These are phyloP conservation scores for Agaricus subrufescens DNA, from an alignment of 768 basidiomycete genomes.

Conservation along the genomic window DNA sequence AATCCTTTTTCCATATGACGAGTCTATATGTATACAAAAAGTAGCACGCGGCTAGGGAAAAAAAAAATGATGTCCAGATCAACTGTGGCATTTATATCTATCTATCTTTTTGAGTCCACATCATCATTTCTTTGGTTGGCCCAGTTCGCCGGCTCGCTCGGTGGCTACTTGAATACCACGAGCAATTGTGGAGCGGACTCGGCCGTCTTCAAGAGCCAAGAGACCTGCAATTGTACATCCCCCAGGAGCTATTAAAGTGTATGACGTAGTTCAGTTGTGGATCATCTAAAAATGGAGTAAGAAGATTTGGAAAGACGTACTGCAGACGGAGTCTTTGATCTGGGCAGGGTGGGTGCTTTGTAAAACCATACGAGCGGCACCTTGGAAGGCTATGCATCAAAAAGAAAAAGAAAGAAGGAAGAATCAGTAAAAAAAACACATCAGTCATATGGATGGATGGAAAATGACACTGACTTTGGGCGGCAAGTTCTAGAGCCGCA, in stretches of 20 bases:
- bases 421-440: not conserved
- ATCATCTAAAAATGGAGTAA: not conserved
- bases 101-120: not conserved
- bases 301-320: constrained; percentile 40
- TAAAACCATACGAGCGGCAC: constrained; percentile 92
- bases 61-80: too few species aligned
- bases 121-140: constrained; percentile 60
- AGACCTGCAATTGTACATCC: constrained; percentile 99
- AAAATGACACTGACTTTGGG: constrained; percentile 67
- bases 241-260: constrained; percentile 68
- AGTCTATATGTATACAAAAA: too few species aligned
- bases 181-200: constrained; percentile 91
- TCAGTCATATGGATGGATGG: not conserved
- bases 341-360: constrained; percentile 93
- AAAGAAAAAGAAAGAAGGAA: not conserved
- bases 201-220: constrained; percentile 89
- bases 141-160: constrained; percentile 80
- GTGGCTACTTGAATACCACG: constrained; percentile 93
- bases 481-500: constrained; percentile 91
- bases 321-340: constrained; percentile 96
- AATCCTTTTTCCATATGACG: too few species aligned
- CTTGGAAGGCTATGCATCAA: constrained; percentile 71
- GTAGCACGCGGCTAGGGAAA: too few species aligned
- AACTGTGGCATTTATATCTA: not conserved
- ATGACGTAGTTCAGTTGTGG: not conserved